Base-by-base conservation (phyloP, 1,284 basidiomycete genomes). In the Ganoderma lingzhi region DNA sequence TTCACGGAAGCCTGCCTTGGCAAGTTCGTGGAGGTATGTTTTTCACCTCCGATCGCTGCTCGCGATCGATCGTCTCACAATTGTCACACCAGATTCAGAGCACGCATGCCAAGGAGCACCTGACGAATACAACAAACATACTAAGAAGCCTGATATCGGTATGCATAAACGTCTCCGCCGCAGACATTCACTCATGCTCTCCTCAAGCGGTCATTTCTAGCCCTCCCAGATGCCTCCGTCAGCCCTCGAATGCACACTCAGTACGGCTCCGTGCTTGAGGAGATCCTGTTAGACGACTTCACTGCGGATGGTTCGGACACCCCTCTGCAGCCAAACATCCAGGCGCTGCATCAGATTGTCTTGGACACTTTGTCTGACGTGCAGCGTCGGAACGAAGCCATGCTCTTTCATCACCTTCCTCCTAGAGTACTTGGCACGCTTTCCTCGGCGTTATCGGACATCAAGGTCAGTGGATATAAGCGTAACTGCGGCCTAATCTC, bases 371-470 rank as follows among this genome's bases (percentile, higher is more conserved):
- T 90, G 56, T 77, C 77, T 3, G 88, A 91, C 71, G 85, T 96
- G 30, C 86, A 85, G 71, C 84, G 82, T 64, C 86, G 95, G 61
- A 96, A 95, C 70, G 89, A 93, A 62, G 91, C 91, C 0, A 88
- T 96, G 84, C 79, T 93, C 28, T 96, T 96, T 74, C 84, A 85
- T 35, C 89, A 90, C 67, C 83, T 90, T 19, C 88, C 90, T 35
- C 84, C 87, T 2, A 87, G 88, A 48, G 84, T 85, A 12, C 84
- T 89, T 8, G 88, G 87, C 15, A 71, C 74, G 6, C 71, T 79
- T 12, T 78, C 79, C 0, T 80, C 79, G 2, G 75, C 77, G 4
- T 69, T 80, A 35, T 73, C 75, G 5, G 93, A 95, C 78, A 91
- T 96, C 88, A 93, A 85, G 90, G 74, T 63, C 9, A 39, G 62